These are phyloP conservation scores for Nakazawaea holstii DNA, from an alignment of 805 yeast species.

Conservation along the genomic window DNA sequence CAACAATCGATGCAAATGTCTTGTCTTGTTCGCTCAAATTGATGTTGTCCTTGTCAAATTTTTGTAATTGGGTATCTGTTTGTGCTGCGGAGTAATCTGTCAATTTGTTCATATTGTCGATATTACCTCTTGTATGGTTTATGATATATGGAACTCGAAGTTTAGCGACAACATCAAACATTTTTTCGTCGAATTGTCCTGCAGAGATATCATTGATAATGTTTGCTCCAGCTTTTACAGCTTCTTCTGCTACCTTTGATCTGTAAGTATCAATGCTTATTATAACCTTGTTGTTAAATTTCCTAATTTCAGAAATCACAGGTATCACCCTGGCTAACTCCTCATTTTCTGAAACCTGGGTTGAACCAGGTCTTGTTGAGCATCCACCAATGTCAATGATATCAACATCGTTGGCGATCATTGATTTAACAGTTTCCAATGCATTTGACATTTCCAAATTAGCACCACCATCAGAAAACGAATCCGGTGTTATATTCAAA, in stretches of 20 bases:
- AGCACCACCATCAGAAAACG: slow-evolving; percentile 87
- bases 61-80: slow-evolving; percentile 18
- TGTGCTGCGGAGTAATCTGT: slow-evolving; percentile 44
- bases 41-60: slow-evolving; percentile 17
- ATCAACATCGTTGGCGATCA: slow-evolving; percentile 58
- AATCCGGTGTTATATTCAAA: slow-evolving; percentile 87
- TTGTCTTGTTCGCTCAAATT: not conserved
- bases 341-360: slow-evolving; percentile 53
- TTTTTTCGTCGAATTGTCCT: slow-evolving; percentile 62
- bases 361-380: slow-evolving; percentile 84
- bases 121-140: slow-evolving; percentile 82
- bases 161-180: slow-evolving; percentile 66
- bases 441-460: slow-evolving; percentile 33
- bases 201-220: slow-evolving; percentile 88
- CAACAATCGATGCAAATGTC: slow-evolving; percentile 47
- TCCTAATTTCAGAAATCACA: slow-evolving; percentile 56
- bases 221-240: slow-evolving; percentile 77
- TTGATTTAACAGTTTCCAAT: slow-evolving; percentile 37
- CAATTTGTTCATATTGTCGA: slow-evolving; percentile 61
- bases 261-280: slow-evolving; percentile 90
- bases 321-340: slow-evolving; percentile 73
- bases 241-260: slow-evolving; percentile 62
- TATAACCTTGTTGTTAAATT: slow-evolving; percentile 33
- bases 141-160: slow-evolving; percentile 72
- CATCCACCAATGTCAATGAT: slow-evolving; percentile 93